Base-by-base conservation (phyloP, 2,329 filamentous ascomycete genomes). In the Stemphylium beticola region DNA sequence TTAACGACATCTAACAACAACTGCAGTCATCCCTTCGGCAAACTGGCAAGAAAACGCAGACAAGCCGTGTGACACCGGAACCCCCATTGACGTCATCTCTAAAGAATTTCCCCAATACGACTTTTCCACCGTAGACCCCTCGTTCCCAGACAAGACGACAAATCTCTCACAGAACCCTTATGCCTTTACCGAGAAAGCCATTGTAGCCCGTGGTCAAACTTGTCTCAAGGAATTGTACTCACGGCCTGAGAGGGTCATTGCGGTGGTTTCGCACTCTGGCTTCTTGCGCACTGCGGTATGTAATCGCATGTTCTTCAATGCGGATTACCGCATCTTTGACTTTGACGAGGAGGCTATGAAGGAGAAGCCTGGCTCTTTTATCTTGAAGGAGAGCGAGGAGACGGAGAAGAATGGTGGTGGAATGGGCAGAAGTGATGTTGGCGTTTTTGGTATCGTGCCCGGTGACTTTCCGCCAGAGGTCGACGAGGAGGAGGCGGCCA, bases 201-300 rank as follows among this genome's bases (percentile, higher is more conserved):
- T 89, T 33, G 69, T 88, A 4, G 76, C 75, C 0, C 83, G 87
- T 11, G 87, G 81, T 0, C 80, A 82, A 61, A 69, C 73, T 0
- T 79, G 78, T 37, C 77, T 89, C 1, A 72, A 75, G 29, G 76
- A 78, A 22, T 76, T 90, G 20, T 77, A 81, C 56, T 60, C 64
- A 11, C 78, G 86, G 0, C 80, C 82, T 0, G 86, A 89, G 72
- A 84, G 84, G 61, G 78, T 86, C 46, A 80, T 90, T 49, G 79
- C 87, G 9, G 86, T 89, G 0, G 85, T 90, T 4, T 84, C 83
- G 1, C 87, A 89, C 73, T 85, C 86, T 2, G 85, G 82, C 0
- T 89, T 89, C 68, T 63, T 89, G 57, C 76, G 86, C n/a, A 69
- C 78, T 3, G 84, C 80, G 8, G 80, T 89, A 7, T 81, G 79